Percentiles rank a stretch among this genome's conserved stretches.
phyloP scores from a whole-genome alignment of 441 rosid species.

The Populus trichocarpa region DNA sequence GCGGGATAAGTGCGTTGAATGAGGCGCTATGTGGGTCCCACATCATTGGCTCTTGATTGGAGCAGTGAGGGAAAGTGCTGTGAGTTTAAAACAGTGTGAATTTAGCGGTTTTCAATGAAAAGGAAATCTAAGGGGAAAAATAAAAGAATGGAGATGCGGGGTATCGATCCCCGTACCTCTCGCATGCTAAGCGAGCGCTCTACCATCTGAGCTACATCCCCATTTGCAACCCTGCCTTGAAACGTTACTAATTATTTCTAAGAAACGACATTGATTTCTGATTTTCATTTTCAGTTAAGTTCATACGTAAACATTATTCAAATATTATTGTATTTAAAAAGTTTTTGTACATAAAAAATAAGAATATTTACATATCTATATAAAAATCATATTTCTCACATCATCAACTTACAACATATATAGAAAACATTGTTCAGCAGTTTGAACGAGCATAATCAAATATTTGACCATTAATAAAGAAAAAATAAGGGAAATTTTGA shows the following conservation, averaged over 20 bases:
- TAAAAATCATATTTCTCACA: not conserved
- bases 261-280: not conserved
- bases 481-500: too few relatives aligned
- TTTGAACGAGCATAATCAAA: not conserved
- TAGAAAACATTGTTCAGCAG: not conserved
- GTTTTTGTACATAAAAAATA: not conserved
- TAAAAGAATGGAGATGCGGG: slow-evolving; percentile 41
- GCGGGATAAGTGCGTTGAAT: too few relatives aligned
- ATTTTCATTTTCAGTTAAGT: too few relatives aligned
- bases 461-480: too few relatives aligned
- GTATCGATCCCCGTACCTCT: slow-evolving; percentile 82
- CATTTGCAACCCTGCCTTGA: not conserved
- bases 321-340: not conserved
- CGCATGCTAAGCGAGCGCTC: slow-evolving; percentile 99
- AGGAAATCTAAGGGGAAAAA: too few relatives aligned
- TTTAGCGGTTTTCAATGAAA: not conserved
- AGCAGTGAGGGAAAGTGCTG: too few relatives aligned
- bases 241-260: too few relatives aligned
- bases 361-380: too few relatives aligned
- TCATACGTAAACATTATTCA: not conserved
- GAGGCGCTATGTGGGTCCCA: too few relatives aligned
- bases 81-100: too few relatives aligned
- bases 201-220: slow-evolving; percentile 99
- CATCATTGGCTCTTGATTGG: too few relatives aligned
- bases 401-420: not conserved